phyloP scores from a whole-genome alignment of 2,329 filamentous ascomycete species.

The Ceratocystis alfenasii region DNA sequence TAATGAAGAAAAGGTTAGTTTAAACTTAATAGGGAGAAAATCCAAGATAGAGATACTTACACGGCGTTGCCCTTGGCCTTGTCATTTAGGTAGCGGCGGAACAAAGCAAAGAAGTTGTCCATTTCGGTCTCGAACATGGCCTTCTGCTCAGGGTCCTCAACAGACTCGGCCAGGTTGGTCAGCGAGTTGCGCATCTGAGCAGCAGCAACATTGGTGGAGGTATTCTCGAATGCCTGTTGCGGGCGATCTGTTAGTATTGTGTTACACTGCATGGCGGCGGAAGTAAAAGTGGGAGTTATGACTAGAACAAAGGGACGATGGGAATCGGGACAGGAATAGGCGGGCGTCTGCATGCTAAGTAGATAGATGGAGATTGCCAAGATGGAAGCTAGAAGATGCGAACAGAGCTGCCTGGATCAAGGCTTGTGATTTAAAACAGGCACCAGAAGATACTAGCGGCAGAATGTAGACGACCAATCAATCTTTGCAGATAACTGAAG shows the following conservation, averaged over 20 bases:
- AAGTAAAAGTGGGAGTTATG: background rate
- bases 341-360: background rate
- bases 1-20: background rate
- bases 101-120: constrained; percentile 99
- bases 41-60: constrained; percentile 35
- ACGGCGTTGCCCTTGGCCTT: constrained; percentile 94
- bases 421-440: background rate
- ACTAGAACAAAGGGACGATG: background rate
- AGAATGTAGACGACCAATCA: background rate
- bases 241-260: constrained; percentile 1
- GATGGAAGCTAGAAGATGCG: background rate
- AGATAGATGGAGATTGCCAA: background rate
- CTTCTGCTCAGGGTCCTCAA: constrained; percentile 67
- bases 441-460: background rate
- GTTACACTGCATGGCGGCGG: background rate
- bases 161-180: constrained; percentile 82
- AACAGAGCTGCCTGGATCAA: background rate
- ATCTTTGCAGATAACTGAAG: no score
- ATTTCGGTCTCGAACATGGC: constrained; percentile 99
- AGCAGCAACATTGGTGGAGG: constrained; percentile 91
- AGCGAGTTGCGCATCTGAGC: constrained; percentile 98
- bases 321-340: background rate
- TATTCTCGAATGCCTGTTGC: constrained; percentile 90
- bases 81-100: constrained; percentile 96
- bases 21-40: background rate